These are phyloP conservation scores for Candida corydali DNA, from an alignment of 805 yeast genomes.

Conservation along the genomic window DNA sequence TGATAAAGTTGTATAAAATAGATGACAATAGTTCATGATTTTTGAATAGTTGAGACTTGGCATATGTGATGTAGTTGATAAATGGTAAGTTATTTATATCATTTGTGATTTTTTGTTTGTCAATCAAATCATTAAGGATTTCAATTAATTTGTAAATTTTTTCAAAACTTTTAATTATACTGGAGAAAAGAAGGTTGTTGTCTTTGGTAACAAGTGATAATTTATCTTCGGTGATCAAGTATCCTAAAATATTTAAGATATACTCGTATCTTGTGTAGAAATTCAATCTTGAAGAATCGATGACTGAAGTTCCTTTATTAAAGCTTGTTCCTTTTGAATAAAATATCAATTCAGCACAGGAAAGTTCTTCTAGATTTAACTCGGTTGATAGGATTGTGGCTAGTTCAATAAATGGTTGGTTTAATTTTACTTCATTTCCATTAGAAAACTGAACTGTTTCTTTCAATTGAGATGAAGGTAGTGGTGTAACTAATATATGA, in stretches of 20 bases:
- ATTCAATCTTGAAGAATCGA: conserved; percentile 63
- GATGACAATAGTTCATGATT: conserved; percentile 74
- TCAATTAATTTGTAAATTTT: conserved; percentile 54
- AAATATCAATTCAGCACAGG: conserved; percentile 65
- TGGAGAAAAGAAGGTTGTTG: conserved; percentile 27
- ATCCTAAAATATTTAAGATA: conserved; percentile 61
- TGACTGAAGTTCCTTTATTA: conserved; percentile 44
- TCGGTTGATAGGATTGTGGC: conserved; percentile 55
- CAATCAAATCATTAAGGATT: conserved; percentile 47
- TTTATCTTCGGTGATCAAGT: conserved; percentile 18
- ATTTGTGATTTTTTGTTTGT: conserved; percentile 46
- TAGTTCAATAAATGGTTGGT: conserved; percentile 58
- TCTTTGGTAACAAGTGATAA: conserved; percentile 18
- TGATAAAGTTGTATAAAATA: conserved; percentile 50
- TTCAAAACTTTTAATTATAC: conserved; percentile 51
- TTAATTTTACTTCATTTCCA: conserved; percentile 58
- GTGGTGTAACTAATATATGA: conserved; percentile 37
- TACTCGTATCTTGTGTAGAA: conserved; percentile 68
- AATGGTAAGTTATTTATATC: conserved; percentile 44
- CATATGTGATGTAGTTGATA: conserved; percentile 42
- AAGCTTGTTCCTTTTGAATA: conserved; percentile 36
- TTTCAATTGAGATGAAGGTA: conserved; percentile 33
- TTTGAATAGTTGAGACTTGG: conserved; percentile 57
- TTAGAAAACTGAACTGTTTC: conserved; percentile 41
- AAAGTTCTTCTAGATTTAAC: conserved; percentile 62